Evolutionary conservation across 1,284 basidiomycete species (phyloP), one percentile per base, ranked within the genome.

Genomic region (Cutaneotrichosporon arboriforme): DNA sequence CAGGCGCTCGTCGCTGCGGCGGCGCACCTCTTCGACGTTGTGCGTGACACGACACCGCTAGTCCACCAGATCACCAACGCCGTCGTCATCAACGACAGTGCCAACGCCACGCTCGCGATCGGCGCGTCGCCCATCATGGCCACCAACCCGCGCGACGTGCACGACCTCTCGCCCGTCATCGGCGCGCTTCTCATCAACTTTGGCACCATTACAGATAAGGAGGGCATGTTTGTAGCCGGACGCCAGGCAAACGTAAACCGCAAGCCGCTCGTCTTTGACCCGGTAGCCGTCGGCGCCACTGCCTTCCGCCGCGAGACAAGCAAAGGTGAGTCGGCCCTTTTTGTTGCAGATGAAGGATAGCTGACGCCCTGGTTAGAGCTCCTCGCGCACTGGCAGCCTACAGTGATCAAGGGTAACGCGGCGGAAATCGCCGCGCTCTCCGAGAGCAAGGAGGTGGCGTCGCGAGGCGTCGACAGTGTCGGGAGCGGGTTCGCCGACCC

Each of bases 41-140:
- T 88, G 20, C 77, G 80, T 60, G 68, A 75, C 23, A 67, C 77
- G 15, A 82, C 78, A 14, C 89, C 90, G 1, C 77, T 93, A 14
- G 79, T 92, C 17, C 89, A 93, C 66, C 89, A 91, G 85, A 90
- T 94, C 62, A 94, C 92, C 2, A 94, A 94, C 66, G 85, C 81
- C 48, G 92, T 97, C 33, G 90, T 91, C 22, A 84, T 86, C 18
- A 92, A 85, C 33, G 89, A 94, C 77, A 90, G 87, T 2, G 91
- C 92, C 17, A 97, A 97, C 72, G 82, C 88, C 2, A 93, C 92
- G 0, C 80, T 97, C 9, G 90, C 91, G 0, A 73, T 97, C 5
- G 87, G 88, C 33, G 90, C 85, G 13, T 91, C 88, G 49, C 93
- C 93, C 1, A 94, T 97, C 69, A 97, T 97, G 92, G 87, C 90